Evolutionary conservation across 768 basidiomycete genomes (phyloP).

Genomic region (Rhizopogon salebrosus): DNA sequence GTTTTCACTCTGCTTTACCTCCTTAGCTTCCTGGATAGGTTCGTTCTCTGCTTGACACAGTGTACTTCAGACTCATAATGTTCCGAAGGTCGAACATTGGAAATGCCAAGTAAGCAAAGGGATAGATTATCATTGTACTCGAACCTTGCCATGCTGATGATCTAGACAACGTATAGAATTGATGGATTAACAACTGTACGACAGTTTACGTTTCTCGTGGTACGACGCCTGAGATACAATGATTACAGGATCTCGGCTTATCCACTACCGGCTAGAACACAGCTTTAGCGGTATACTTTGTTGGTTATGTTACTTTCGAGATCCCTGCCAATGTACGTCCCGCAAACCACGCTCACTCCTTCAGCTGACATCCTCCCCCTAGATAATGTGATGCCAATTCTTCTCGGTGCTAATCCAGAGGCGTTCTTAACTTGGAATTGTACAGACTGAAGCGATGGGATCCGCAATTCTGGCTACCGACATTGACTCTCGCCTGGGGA

Average conservation of each 20-base stretch:
- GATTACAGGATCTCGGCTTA: slow-evolving; percentile 43
- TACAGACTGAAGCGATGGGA: slow-evolving; percentile 51
- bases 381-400: slow-evolving; percentile 22
- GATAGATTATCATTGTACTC: neutral
- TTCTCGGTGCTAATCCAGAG: neutral
- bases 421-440: slow-evolving; percentile 3
- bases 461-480: slow-evolving; percentile 57
- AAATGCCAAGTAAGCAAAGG: slow-evolving; percentile 30
- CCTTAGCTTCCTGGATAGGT: slow-evolving; percentile 38
- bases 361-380: neutral
- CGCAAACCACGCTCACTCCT: neutral
- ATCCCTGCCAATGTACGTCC: slow-evolving; percentile 48
- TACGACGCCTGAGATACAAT: neutral
- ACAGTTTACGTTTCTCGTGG: slow-evolving; percentile 2
- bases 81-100: slow-evolving; percentile 30
- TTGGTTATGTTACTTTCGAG: slow-evolving; percentile 58
- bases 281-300: slow-evolving; percentile 53
- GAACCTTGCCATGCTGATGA: neutral
- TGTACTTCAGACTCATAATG: neutral
- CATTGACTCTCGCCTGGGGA: slow-evolving; percentile 56
- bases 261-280: slow-evolving; percentile 51
- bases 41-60: neutral
- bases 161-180: slow-evolving; percentile 31
- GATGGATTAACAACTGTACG: slow-evolving; percentile 44
- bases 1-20: slow-evolving; percentile 36